Evolutionary conservation across 495 filamentous ascomycete species (phyloP).

Genomic region (Emericellopsis terricola): DNA sequence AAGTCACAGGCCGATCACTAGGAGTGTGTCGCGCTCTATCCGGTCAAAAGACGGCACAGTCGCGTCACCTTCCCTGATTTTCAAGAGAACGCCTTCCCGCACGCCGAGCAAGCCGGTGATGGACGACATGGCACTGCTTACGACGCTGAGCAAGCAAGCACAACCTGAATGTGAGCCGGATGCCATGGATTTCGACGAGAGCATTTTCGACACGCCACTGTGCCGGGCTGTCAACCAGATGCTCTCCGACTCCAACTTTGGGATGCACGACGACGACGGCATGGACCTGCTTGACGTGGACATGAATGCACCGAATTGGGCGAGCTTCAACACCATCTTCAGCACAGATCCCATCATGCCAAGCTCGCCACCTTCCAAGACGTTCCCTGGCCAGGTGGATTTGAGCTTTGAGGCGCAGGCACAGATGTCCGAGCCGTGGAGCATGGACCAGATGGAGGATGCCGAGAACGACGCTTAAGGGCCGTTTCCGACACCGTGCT

Average conservation of each 20-base stretch:
- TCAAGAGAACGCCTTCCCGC: conserved; percentile 10
- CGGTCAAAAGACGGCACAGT: conserved; percentile 20
- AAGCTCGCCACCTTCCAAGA: conserved; percentile 28
- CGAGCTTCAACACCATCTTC: conserved; percentile 21
- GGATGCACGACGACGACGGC: conserved; percentile 8
- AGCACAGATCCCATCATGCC: conserved; percentile 31
- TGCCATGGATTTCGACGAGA: conserved; percentile 12
- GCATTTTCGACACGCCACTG: conserved; percentile 33
- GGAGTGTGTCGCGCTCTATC: conserved; percentile 34
- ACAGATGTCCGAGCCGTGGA: too few relatives aligned
- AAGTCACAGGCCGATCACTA: conserved; percentile 36
- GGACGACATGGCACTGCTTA: conserved; percentile 9
- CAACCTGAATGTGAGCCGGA: conserved; percentile 11
- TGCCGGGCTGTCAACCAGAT: conserved; percentile 40
- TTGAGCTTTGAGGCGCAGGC: too few relatives aligned
- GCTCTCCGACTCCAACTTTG: conserved; percentile 29
- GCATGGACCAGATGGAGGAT: too few relatives aligned
- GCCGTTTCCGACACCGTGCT: too few relatives aligned
- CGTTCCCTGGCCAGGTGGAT: too few relatives aligned
- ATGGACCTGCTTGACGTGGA: conserved; percentile 23
- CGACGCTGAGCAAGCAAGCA: conserved; percentile 14
- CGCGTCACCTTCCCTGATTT: conserved; percentile 15
- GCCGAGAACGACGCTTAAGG: too few relatives aligned
- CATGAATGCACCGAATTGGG: conserved; percentile 3
- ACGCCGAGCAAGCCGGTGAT: conserved; percentile 15